Base-by-base conservation (phyloP, 139 green algal genomes). In the Closterium sp. region DNA sequence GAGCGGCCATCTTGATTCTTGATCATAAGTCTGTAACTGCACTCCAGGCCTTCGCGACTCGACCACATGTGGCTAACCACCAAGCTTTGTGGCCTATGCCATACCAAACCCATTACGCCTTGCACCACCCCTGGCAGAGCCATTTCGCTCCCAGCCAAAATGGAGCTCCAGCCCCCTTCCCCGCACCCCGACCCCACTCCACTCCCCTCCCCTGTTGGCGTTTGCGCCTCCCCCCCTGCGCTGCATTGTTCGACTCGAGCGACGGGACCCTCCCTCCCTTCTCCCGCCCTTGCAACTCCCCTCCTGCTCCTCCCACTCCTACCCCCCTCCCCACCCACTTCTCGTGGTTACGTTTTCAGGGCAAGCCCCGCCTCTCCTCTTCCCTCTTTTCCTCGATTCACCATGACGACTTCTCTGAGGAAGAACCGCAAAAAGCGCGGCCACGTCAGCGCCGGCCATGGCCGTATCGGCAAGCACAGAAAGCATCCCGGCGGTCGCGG, bases 351-450 rank as follows among this genome's bases (percentile, higher is more conserved):
- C 62, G 17, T 79, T 79, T 79, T 79, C 62, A 79, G 17, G 19
- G 62, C 62, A 79, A 24, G 13, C 62, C 17, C 19, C 62, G 17
- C 27, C 62, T 6, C 62, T 27, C 62, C 1, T 24, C 62, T 79
- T 79, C 19, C 62, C 62, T 79, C 62, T 79, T 79, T 79, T 79
- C 62, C 62, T 79, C 62, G 17, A 27, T 79, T 79, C 17, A 79
- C 89, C 89, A 95, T 95, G 93, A 95, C 93, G 91, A 94, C 93
- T n/a, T 31, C 95, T 89, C 92, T 98, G 70, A 98, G 96, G 93
- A 99, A 99, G 96, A 98, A 99, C 97, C 95, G 98, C 85, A 99
- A 99, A 96, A 99, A 99, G 97, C 96, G 98, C 87, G 98, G 98
- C 22, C 98, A 99, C 95, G 98, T 99, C 89, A 97, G 93, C 88